phyloP scores from a whole-genome alignment of 176 grass and related monocot genomes.

The Phragmites australis region DNA sequence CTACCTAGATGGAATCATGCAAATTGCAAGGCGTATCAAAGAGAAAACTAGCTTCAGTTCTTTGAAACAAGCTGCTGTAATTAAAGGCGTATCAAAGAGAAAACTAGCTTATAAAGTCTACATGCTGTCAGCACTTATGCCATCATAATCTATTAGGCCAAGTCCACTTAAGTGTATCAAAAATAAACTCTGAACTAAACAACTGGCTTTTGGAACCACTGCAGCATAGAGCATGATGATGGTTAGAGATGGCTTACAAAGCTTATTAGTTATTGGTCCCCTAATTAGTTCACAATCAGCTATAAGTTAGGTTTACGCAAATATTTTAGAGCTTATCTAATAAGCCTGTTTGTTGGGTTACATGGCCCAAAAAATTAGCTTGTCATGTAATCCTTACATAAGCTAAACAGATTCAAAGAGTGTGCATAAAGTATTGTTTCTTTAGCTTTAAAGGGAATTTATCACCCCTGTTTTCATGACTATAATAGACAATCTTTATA shows the following conservation, averaged over 20 bases:
- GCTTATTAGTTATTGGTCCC: neutral
- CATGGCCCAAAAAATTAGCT: neutral
- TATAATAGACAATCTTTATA: neutral
- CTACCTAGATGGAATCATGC: neutral
- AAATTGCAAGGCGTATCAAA: neutral
- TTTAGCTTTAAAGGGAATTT: neutral
- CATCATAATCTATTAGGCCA: neutral
- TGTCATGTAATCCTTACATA: neutral
- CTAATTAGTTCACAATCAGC: neutral
- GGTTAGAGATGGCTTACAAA: neutral
- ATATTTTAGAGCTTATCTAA: neutral
- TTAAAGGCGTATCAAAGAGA: neutral
- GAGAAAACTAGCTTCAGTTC: neutral
- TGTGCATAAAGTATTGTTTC: slow-evolving; percentile 4
- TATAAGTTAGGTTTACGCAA: slow-evolving; percentile 3
- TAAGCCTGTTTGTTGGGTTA: neutral
- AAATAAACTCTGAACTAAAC: neutral
- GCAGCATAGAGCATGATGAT: neutral
- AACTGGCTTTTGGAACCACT: neutral
- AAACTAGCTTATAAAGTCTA: neutral
- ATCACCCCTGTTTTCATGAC: slow-evolving; percentile 8
- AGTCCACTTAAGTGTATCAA: neutral
- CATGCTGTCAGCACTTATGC: neutral
- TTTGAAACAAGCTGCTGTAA: neutral
- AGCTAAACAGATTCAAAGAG: neutral